phyloP scores from a whole-genome alignment of 768 basidiomycete genomes.

The Hysterangium stoloniferum region DNA sequence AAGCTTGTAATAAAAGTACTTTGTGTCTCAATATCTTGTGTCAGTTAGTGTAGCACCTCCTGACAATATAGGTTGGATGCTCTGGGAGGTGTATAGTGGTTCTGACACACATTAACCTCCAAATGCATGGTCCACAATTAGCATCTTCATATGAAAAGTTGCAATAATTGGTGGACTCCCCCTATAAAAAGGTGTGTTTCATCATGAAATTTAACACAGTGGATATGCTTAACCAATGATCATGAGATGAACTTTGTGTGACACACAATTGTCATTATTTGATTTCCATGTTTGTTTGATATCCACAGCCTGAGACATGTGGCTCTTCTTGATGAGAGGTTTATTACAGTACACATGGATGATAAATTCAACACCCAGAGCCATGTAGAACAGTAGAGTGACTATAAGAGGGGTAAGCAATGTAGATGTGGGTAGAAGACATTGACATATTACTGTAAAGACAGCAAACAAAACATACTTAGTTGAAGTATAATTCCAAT shows the following conservation, averaged over 20 bases:
- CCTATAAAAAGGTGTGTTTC: too few relatives aligned
- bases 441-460: not conserved
- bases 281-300: not conserved
- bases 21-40: too few relatives aligned
- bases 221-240: conserved; percentile 18
- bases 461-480: conserved; percentile 21
- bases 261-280: not conserved
- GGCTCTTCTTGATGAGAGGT: conserved; percentile 7
- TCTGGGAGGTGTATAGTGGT: too few relatives aligned
- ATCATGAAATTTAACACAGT: too few relatives aligned
- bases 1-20: too few relatives aligned
- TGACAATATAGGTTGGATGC: too few relatives aligned
- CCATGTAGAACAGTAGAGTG: conserved; percentile 35
- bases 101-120: too few relatives aligned
- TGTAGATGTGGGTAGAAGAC: not conserved
- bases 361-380: conserved; percentile 39
- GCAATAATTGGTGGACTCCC: too few relatives aligned
- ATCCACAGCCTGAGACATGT: not conserved
- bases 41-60: too few relatives aligned
- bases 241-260: conserved; percentile 16
- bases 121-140: too few relatives aligned
- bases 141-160: too few relatives aligned
- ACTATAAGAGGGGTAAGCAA: conserved; percentile 19
- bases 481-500: conserved; percentile 58
- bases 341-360: conserved; percentile 25